Evolutionary conservation across 345 rosid species (phyloP).

Genomic region (Tarenaya hassleriana): DNA sequence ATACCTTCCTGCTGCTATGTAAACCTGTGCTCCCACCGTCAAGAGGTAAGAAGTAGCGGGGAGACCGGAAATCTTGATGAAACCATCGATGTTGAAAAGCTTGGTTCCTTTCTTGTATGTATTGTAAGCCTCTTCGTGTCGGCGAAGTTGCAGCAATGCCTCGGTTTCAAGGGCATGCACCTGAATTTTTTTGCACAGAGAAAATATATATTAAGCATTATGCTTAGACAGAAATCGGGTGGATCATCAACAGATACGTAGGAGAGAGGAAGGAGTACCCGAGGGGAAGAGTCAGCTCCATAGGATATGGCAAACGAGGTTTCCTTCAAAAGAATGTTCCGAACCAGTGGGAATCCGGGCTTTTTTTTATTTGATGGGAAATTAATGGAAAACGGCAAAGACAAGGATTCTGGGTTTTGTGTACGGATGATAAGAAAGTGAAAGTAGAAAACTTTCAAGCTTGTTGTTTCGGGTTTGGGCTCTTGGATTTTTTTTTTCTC

Average conservation of each 20-base stretch:
- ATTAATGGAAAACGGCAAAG: no score
- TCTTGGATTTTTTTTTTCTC: no score
- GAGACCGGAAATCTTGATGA: constrained; percentile 42
- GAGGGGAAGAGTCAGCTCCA: constrained; percentile 61
- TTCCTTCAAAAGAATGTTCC: constrained; percentile 44
- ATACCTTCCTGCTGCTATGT: constrained; percentile 67
- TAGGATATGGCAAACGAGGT: constrained; percentile 37
- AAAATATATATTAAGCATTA: no score
- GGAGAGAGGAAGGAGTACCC: no score
- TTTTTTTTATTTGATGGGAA: no score
- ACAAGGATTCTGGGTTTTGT: no score
- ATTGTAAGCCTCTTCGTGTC: constrained; percentile 52
- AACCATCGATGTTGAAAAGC: constrained; percentile 33
- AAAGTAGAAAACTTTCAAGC: no score
- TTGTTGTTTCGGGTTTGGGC: no score
- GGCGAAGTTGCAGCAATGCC: constrained; percentile 48
- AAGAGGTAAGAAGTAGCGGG: constrained; percentile 34
- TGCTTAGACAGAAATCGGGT: neutral
- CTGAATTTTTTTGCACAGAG: constrained; percentile 30
- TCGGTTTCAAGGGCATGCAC: constrained; percentile 56
- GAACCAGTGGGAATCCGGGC: no score
- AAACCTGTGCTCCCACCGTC: constrained; percentile 45
- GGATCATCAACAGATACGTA: neutral
- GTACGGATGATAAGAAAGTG: no score
- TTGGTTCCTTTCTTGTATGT: constrained; percentile 40